phyloP scores from a whole-genome alignment of 1,139 yeast genomes.

The Protomyces arabidopsidicola region DNA sequence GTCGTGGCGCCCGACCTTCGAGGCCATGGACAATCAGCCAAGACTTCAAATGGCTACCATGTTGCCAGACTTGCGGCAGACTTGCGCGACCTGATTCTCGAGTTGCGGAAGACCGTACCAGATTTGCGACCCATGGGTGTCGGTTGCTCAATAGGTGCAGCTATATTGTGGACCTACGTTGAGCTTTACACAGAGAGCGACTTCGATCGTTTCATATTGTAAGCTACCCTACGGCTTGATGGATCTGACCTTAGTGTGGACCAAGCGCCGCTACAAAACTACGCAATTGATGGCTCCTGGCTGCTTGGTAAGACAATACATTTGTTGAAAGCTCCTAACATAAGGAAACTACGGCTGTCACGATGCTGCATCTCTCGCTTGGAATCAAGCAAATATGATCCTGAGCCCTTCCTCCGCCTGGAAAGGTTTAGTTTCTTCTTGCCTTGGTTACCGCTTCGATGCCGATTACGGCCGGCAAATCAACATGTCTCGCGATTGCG shows the following conservation, averaged over 20 bases:
- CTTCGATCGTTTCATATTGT: constrained; percentile 10
- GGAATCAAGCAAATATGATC: constrained; percentile 16
- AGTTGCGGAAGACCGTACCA: not conserved
- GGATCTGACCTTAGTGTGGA: not conserved
- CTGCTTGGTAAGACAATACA: not conserved
- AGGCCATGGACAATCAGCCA: constrained; percentile 21
- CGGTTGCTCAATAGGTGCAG: constrained; percentile 26
- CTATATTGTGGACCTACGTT: constrained; percentile 16
- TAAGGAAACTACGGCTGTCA: constrained; percentile 23
- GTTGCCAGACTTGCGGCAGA: constrained; percentile 15
- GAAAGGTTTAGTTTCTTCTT: constrained; percentile 8
- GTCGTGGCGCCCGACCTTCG: constrained; percentile 21
- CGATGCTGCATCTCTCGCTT: constrained; percentile 24
- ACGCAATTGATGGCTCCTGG: constrained; percentile 16
- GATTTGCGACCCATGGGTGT: constrained; percentile 3
- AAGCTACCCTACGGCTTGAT: not conserved
- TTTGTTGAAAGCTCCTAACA: not conserved
- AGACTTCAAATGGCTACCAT: constrained; percentile 8
- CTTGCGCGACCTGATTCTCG: constrained; percentile 2
- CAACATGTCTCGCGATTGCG: not conserved
- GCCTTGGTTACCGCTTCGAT: constrained; percentile 18
- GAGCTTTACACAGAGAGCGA: constrained; percentile 11
- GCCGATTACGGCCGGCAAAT: not conserved
- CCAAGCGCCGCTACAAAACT: constrained; percentile 23
- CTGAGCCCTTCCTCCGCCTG: not conserved